Base-by-base conservation (phyloP, 2,329 filamentous ascomycete species). In the Phyllosticta citrichinensis region DNA sequence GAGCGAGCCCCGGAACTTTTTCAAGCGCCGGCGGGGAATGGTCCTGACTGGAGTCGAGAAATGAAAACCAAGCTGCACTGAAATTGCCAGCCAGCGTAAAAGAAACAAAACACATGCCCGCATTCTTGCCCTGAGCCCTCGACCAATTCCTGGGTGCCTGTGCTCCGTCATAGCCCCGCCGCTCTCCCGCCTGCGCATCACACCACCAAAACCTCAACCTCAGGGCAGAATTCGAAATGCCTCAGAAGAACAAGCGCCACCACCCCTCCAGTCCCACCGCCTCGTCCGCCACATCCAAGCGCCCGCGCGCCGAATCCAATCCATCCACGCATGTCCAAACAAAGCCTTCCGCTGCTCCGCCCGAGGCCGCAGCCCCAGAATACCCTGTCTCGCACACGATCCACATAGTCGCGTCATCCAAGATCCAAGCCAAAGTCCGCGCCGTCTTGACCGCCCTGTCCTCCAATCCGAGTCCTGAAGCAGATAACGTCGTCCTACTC, bases 191-290 rank as follows among this genome's bases (percentile, higher is more conserved):
- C 51, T 24, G 50, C 50, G 12, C 30, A 54, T 35, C 30, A 20
- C 57, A 12, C 40, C 40, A 47, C 17, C 40, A 5, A 47, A n/a
- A 47, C 40, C 40, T 47, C 40, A 47, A 47, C 17, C 40, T 14
- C 40, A 12, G 6, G 17, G 22, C 22, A 47, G 27, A 19, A 50
- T 5, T 51, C 52, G 20, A 17, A 33, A 62, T 62, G 60, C 55
- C 60, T 12, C 52, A 53, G 24, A 61, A 54, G 30, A 61, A 57
- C 58, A 61, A 61, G 40, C 59, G 51, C 25, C 59, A 53, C 59
- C 30, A 11, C 35, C 55, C 35, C 20, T 50, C 51, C 30, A 61
- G 40, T 50, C 55, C 54, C 59, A 20, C 30, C 33, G 55, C 55
- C 10, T 51, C 51, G 22, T 25, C 52, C 30, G 22, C 52, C 56